Evolutionary conservation across 352 stramenopile species (phyloP).

Genomic region (Pilasporangium apinafurcum): DNA sequence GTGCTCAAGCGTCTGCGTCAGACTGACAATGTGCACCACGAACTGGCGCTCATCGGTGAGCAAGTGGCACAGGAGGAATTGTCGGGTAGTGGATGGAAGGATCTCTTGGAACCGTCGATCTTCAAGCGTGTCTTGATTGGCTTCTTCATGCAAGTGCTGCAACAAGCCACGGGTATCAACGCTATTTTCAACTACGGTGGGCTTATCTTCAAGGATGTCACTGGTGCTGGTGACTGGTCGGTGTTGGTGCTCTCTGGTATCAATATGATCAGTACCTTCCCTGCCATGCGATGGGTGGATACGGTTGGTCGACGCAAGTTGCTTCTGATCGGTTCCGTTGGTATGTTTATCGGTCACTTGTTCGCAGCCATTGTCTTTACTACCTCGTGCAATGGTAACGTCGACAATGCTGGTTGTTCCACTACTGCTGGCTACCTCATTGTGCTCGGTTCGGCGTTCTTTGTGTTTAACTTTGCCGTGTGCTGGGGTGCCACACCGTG

Average conservation of each 20-base stretch:
- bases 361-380: conserved; percentile 23
- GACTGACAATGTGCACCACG: conserved; percentile 12
- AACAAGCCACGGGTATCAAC: conserved; percentile 27
- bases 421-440: conserved; percentile 13
- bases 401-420: conserved; percentile 10
- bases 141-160: conserved; percentile 19
- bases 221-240: too few species aligned
- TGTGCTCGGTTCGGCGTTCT: conserved; percentile 13
- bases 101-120: conserved; percentile 18
- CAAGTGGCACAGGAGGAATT: conserved; percentile 15
- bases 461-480: conserved; percentile 20
- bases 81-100: conserved; percentile 4
- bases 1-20: conserved; percentile 18
- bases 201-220: conserved; percentile 23
- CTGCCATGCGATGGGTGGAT: conserved; percentile 23
- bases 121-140: conserved; percentile 14
- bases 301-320: conserved; percentile 19
- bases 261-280: conserved; percentile 23
- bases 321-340: conserved; percentile 17
- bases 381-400: conserved; percentile 13
- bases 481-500: conserved; percentile 15
- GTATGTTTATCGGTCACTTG: conserved; percentile 19
- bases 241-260: conserved; percentile 16
- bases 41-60: conserved; percentile 26
- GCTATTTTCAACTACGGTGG: conserved; percentile 21